These are phyloP conservation scores for Aspergillus leporis DNA, from an alignment of 495 filamentous ascomycete genomes.

Conservation along the genomic window DNA sequence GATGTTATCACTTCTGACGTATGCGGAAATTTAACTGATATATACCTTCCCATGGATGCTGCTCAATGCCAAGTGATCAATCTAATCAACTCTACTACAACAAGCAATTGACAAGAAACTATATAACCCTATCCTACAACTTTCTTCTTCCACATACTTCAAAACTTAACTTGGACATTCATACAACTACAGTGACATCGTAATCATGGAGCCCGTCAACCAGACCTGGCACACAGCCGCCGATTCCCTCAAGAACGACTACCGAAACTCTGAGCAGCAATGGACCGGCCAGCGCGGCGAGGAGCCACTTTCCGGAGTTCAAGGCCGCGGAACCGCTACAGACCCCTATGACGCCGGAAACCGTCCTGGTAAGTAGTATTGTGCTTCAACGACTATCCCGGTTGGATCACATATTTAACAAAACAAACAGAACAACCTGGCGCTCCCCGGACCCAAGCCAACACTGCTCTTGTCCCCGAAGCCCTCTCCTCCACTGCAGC, in stretches of 20 bases:
- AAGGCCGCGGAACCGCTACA: constrained; percentile 35
- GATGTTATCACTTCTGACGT: not conserved
- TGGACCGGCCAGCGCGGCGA: constrained; percentile 29
- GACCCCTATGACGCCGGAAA: constrained; percentile 50
- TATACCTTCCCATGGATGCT: constrained; percentile 2
- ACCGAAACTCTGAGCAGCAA: constrained; percentile 6
- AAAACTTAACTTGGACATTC: not conserved
- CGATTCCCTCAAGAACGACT: constrained; percentile 37
- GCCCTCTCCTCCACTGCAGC: constrained; percentile 9
- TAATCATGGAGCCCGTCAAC: constrained; percentile 41
- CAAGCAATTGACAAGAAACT: constrained; percentile 1
- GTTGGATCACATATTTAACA: not conserved
- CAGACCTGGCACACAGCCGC: constrained; percentile 37
- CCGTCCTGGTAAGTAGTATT: constrained; percentile 36
- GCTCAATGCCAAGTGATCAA: constrained; percentile 6
- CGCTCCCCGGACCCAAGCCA: constrained; percentile 23
- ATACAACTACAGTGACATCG: not conserved
- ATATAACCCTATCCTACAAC: not conserved
- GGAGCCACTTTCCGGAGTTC: constrained; percentile 44
- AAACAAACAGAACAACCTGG: constrained; percentile 35
- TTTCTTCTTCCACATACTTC: not conserved
- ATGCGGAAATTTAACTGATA: not conserved
- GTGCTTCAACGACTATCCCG: too few relatives aligned
- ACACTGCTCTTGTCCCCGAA: constrained; percentile 26
- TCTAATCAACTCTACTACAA: not conserved